Conservation (phyloP, 2,329 filamentous ascomycete genomes). For the Ascomycota sp. region DNA sequence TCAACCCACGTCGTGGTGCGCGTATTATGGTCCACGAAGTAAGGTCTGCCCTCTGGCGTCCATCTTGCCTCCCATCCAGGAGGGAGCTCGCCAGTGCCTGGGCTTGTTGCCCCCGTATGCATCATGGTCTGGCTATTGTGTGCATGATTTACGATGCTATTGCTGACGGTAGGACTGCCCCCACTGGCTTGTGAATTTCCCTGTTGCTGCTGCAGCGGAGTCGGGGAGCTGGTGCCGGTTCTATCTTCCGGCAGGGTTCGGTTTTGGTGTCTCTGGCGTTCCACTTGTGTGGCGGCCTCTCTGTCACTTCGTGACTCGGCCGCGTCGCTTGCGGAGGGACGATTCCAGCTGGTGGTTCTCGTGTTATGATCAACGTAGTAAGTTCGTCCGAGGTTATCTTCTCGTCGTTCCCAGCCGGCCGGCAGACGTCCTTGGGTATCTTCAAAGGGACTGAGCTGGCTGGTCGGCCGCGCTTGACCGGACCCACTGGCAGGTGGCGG, state of each 20-base stretch:
- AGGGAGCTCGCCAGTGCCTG: slow-evolving; percentile 84
- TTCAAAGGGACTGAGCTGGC: slow-evolving; percentile 71
- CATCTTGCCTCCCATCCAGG: slow-evolving; percentile 92
- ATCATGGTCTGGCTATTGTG: slow-evolving; percentile 55
- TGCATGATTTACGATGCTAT: slow-evolving; percentile 13
- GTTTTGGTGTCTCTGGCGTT: slow-evolving; percentile 85
- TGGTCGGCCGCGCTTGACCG: slow-evolving; percentile 12
- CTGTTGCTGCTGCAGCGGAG: slow-evolving; percentile 35
- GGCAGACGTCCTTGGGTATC: slow-evolving; percentile 87
- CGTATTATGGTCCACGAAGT: slow-evolving; percentile 98
- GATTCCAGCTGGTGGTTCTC: slow-evolving; percentile 86
- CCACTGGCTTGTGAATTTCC: slow-evolving; percentile 21
- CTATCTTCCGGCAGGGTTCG: slow-evolving; percentile 89
- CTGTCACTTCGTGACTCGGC: slow-evolving; percentile 52
- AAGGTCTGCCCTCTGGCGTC: slow-evolving; percentile 83
- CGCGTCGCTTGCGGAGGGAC: slow-evolving; percentile 62
- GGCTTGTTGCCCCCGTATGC: slow-evolving; percentile 80
- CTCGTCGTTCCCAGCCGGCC: slow-evolving; percentile 84
- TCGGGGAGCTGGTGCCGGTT: slow-evolving; percentile 82
- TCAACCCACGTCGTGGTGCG: slow-evolving; percentile 98
- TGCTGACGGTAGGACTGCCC: slow-evolving; percentile 6
- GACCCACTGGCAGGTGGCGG: slow-evolving; percentile 10
- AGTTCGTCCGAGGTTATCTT: slow-evolving; percentile 84
- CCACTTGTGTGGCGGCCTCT: slow-evolving; percentile 80
- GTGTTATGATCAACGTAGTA: slow-evolving; percentile 99